phyloP scores from a whole-genome alignment of 352 stramenopile genomes.

The Phytophthora ramorum region DNA sequence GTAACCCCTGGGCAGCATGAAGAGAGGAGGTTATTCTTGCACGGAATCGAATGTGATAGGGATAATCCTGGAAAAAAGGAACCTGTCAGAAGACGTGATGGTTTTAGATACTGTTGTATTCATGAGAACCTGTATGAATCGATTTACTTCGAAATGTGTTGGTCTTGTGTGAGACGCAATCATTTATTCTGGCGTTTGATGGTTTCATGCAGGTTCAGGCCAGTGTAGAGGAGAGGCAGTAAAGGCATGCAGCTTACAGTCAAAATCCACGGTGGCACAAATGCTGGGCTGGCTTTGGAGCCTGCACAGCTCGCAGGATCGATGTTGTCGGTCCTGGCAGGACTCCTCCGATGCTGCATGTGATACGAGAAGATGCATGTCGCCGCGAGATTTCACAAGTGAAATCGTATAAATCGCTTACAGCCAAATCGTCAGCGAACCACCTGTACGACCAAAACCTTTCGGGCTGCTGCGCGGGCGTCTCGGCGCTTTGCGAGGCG shows the following conservation, averaged over 20 bases:
- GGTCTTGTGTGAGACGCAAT: not conserved
- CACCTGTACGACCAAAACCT: not conserved
- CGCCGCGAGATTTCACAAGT: not conserved
- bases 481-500: too few relatives aligned
- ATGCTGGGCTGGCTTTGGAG: not conserved
- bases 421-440: not conserved
- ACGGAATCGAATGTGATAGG: not conserved
- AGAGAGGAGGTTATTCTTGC: slow-evolving; percentile 28
- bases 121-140: not conserved
- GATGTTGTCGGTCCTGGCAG: not conserved
- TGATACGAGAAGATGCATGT: slow-evolving; percentile 1
- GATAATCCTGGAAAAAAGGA: not conserved
- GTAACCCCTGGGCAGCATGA: slow-evolving; percentile 8
- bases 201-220: not conserved
- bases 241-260: not conserved
- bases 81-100: not conserved
- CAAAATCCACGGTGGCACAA: not conserved
- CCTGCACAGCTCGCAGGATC: not conserved
- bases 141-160: not conserved
- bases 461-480: too few relatives aligned
- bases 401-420: slow-evolving; percentile 2
- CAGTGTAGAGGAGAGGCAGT: slow-evolving; percentile 3
- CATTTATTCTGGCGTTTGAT: not conserved
- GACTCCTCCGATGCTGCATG: not conserved
- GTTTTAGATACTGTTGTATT: not conserved